Base-by-base conservation (phyloP, 2,329 filamentous ascomycete species). In the Emergomyces africanus region DNA sequence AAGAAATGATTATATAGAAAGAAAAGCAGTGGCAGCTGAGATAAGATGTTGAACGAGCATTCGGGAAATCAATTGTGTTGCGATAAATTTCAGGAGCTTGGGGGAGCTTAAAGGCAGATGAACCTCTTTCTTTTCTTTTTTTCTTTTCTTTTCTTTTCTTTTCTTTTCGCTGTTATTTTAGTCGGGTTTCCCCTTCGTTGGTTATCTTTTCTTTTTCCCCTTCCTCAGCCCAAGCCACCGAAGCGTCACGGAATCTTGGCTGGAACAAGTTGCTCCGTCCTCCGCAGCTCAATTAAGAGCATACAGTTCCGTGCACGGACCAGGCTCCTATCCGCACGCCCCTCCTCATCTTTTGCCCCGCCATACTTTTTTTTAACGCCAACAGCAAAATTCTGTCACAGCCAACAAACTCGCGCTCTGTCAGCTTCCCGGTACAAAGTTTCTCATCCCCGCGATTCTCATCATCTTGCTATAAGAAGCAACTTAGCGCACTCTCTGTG, bases 181-280 rank as follows among this genome's bases (percentile, higher is more conserved):
- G n/a, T n/a, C n/a, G n/a, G n/a, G n/a, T 37, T 5, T 15, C 35
- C 14, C 9, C 9, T 37, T 37, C 9, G 35, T 37, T 1, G 35
- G 4, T 37, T 50, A 51, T 53, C 48, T 51, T 57, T 49, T 50
- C 44, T 53, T 18, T 55, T 60, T 28, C 37, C 49, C 49, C 28
- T 30, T 6, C 6, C 33, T 9, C 33, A 30, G 57, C 54, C 4
- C n/a, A n/a, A 14, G 6, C 28, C 20, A 57, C 49, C 50, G 41
- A 44, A 35, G 33, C 33, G n/a, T n/a, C 18, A 44, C 20, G 41
- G 12, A 25, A 35, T 35, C 33, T 28, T 28, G 3, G 3, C 2
- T 28, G 20, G 8, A 20, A 49, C 14, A n/a, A 28, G 15, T 10
- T 49, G 30, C 3, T 6, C 30, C 30, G 6, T 30, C 30, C 20